A percentile compares a stretch with the other conserved stretches of the same genome.
phyloP scores from a whole-genome alignment of 1,284 basidiomycete genomes.

The Ustilago bromivora region DNA sequence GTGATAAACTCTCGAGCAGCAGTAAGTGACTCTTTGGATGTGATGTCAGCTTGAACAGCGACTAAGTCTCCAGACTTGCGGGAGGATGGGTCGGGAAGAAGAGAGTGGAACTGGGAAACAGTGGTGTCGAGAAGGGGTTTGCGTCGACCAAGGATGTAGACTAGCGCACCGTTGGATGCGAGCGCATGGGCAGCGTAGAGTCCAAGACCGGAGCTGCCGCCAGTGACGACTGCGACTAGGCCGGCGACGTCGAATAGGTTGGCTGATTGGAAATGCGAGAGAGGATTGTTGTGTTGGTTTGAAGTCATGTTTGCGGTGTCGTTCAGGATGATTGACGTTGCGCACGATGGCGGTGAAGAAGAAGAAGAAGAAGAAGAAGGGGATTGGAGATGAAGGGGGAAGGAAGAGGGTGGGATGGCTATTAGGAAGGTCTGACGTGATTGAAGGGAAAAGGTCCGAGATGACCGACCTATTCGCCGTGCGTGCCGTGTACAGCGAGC shows the following conservation, averaged over 20 bases:
- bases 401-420: neutral
- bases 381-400: neutral
- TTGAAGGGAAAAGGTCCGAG: neutral
- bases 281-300: conserved; percentile 5
- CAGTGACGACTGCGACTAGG: conserved; percentile 43
- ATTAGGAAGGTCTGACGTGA: conserved; percentile 4
- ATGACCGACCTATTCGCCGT: conserved; percentile 1
- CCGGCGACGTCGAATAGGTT: conserved; percentile 37
- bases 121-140: conserved; percentile 24
- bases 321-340: neutral
- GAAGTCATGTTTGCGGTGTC: conserved; percentile 12
- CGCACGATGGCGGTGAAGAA: neutral
- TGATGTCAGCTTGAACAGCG: conserved; percentile 38
- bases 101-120: conserved; percentile 15
- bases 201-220: conserved; percentile 47
- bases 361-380: neutral
- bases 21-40: conserved; percentile 32
- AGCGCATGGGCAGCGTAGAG: conserved; percentile 51
- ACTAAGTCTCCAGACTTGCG: conserved; percentile 22
- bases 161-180: conserved; percentile 48
- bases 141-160: conserved; percentile 53
- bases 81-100: conserved; percentile 4
- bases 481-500: neutral
- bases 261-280: conserved; percentile 20
- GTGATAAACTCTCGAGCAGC: conserved; percentile 19